These are phyloP conservation scores for Umbilicus rupestris DNA, from an alignment of 164 flowering plant species.

Conservation along the genomic window DNA sequence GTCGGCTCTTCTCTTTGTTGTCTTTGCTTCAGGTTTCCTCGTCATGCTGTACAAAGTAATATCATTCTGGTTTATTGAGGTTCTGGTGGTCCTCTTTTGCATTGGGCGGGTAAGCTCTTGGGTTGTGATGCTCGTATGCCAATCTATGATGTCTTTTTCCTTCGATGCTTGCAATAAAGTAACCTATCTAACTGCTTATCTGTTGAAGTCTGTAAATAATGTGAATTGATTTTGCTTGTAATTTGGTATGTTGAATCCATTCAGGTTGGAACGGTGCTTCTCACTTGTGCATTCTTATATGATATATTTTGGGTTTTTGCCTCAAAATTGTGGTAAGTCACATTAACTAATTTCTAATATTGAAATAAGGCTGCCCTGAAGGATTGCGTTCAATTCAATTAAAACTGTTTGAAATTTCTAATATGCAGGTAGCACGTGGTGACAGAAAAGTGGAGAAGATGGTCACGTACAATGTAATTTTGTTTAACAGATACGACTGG, in stretches of 20 bases:
- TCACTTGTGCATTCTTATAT: conserved; percentile 86
- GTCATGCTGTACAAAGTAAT: conserved; percentile 84
- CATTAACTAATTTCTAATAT: not conserved
- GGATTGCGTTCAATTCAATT: not conserved
- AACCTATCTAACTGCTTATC: no score
- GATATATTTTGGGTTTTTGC: conserved; percentile 98
- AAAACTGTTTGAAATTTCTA: conserved; percentile 1
- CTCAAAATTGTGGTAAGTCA: conserved; percentile 82
- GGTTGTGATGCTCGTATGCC: no score
- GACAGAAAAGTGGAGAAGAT: conserved; percentile 93
- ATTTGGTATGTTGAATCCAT: conserved; percentile 7
- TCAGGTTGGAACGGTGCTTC: conserved; percentile 97
- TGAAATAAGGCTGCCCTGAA: not conserved
- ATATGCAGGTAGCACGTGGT: conserved; percentile 87
- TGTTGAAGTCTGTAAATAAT: not conserved
- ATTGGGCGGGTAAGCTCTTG: conserved; percentile 60
- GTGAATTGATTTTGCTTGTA: not conserved
- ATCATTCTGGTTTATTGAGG: conserved; percentile 83
- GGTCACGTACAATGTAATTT: conserved; percentile 40
- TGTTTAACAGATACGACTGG: conserved; percentile 72
- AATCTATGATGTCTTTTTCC: no score
- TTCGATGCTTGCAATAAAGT: no score
- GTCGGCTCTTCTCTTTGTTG: conserved; percentile 81
- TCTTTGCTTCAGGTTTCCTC: conserved; percentile 87
- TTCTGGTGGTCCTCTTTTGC: conserved; percentile 91